Evolutionary conservation across 441 rosid genomes (phyloP).

Genomic region (Pelargonium fulgidum): DNA sequence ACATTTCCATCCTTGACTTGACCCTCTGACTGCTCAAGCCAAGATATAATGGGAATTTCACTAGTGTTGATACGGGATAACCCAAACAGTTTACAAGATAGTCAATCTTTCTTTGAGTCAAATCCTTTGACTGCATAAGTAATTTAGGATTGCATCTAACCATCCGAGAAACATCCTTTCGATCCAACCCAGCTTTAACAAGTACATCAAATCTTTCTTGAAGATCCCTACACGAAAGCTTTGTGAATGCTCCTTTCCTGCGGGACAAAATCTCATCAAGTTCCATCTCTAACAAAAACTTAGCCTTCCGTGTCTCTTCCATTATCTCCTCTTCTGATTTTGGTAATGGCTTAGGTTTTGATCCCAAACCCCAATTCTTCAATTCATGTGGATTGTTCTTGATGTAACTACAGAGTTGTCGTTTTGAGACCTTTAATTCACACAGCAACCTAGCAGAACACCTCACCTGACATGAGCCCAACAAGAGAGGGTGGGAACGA

Average conservation of each 20-base stretch:
- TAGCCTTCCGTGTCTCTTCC: no score
- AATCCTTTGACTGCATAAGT: slow-evolving; percentile 41
- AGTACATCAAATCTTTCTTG: no score
- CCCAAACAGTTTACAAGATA: slow-evolving; percentile 47
- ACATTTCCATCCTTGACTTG: slow-evolving; percentile 54
- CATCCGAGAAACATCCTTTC: slow-evolving; percentile 44
- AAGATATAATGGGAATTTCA: slow-evolving; percentile 52
- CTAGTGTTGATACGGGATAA: slow-evolving; percentile 42
- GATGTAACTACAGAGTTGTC: slow-evolving; percentile 44
- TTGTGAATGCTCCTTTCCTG: no score
- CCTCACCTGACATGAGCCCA: slow-evolving; percentile 51
- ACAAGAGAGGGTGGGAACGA: slow-evolving; percentile 33
- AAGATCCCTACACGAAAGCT: no score
- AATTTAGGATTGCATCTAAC: slow-evolving; percentile 47
- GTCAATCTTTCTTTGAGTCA: slow-evolving; percentile 46
- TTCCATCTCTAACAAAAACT: no score
- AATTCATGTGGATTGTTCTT: slow-evolving; percentile 57
- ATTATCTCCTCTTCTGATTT: slow-evolving; percentile 20
- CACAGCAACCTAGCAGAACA: slow-evolving; percentile 40
- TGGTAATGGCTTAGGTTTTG: slow-evolving; percentile 36
- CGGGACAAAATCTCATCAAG: no score
- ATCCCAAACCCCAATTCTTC: slow-evolving; percentile 52
- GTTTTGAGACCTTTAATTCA: slow-evolving; percentile 47
- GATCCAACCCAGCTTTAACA: no score
- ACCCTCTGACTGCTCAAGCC: slow-evolving; percentile 39